These are phyloP conservation scores for Colletotrichum filicis DNA, from an alignment of 2,329 filamentous ascomycete species.

Conservation along the genomic window DNA sequence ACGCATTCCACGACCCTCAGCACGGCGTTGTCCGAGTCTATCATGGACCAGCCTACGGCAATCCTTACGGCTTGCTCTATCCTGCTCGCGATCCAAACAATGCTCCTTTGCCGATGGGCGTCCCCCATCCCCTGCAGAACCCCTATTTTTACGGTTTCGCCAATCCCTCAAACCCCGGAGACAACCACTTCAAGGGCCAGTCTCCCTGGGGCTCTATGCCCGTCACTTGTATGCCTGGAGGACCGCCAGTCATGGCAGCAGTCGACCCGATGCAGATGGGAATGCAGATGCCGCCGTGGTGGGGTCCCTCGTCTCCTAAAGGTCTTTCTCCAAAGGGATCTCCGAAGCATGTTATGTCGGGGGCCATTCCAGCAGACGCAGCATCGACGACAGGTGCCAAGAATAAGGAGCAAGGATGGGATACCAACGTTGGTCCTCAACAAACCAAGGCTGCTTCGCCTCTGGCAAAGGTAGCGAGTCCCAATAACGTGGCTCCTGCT, in stretches of 20 bases:
- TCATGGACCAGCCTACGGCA: conserved; percentile 66
- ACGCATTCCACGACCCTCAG: conserved; percentile 67
- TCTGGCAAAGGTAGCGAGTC: not conserved
- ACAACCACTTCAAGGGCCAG: conserved; percentile 21
- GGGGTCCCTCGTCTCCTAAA: conserved; percentile 16
- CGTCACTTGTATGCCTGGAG: conserved; percentile 21
- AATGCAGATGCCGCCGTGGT: conserved; percentile 16
- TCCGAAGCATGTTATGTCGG: conserved; percentile 24
- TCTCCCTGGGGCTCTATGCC: conserved; percentile 27
- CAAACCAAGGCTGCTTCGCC: conserved; percentile 5
- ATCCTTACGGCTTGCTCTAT: conserved; percentile 59
- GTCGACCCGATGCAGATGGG: conserved; percentile 18
- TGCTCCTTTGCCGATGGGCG: conserved; percentile 51
- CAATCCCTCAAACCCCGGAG: conserved; percentile 34
- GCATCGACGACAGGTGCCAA: conserved; percentile 18
- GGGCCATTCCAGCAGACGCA: conserved; percentile 1
- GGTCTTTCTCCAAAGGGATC: not conserved
- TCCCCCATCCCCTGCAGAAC: conserved; percentile 55
- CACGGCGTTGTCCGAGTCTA: conserved; percentile 66
- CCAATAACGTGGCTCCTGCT: conserved; percentile 2
- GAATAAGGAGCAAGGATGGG: conserved; percentile 37
- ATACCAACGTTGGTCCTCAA: conserved; percentile 28
- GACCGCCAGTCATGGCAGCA: conserved; percentile 8
- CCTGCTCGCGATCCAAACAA: conserved; percentile 48
- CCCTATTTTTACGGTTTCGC: conserved; percentile 55